phyloP scores from a whole-genome alignment of 768 basidiomycete species.

The Tulasnella sp. region DNA sequence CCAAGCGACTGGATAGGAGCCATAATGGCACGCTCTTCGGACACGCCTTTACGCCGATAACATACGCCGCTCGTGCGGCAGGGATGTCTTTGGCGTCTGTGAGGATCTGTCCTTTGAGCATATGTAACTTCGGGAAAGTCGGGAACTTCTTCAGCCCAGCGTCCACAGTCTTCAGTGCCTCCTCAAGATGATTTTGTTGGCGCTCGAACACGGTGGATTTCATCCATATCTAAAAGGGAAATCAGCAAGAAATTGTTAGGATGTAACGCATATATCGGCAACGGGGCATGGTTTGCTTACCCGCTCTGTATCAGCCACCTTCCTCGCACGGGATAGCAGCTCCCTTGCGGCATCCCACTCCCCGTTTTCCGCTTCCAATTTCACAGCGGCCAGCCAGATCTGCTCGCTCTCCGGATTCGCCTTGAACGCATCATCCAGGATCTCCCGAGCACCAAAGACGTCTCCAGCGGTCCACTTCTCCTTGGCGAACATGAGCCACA shows the following conservation, averaged over 20 bases:
- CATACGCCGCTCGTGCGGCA: conserved; percentile 68
- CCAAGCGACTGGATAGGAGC: conserved; percentile 80
- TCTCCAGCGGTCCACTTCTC: conserved; percentile 91
- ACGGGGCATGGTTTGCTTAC: conserved; percentile 35
- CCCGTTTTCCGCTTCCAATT: conserved; percentile 91
- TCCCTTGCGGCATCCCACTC: conserved; percentile 79
- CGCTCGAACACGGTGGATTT: conserved; percentile 94
- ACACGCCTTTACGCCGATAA: conserved; percentile 75
- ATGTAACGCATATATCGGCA: not conserved
- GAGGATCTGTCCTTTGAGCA: conserved; percentile 93
- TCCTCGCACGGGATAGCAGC: conserved; percentile 77
- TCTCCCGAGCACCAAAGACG: conserved; percentile 80
- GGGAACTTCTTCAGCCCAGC: conserved; percentile 77
- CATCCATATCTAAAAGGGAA: conserved; percentile 80
- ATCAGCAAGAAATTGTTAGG: conserved; percentile 3
- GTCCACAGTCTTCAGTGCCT: conserved; percentile 64
- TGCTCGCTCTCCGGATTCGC: conserved; percentile 95
- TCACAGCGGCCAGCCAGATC: conserved; percentile 96
- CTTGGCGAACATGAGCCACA: conserved; percentile 98
- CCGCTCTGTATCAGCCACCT: conserved; percentile 83
- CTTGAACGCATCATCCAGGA: conserved; percentile 81
- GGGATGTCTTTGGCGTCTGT: conserved; percentile 48
- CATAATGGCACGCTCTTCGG: conserved; percentile 79
- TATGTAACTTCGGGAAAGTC: conserved; percentile 84
- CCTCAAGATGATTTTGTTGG: conserved; percentile 65